Evolutionary conservation across 2,329 filamentous ascomycete genomes (phyloP).

Genomic region (Aspergillus terreus): DNA sequence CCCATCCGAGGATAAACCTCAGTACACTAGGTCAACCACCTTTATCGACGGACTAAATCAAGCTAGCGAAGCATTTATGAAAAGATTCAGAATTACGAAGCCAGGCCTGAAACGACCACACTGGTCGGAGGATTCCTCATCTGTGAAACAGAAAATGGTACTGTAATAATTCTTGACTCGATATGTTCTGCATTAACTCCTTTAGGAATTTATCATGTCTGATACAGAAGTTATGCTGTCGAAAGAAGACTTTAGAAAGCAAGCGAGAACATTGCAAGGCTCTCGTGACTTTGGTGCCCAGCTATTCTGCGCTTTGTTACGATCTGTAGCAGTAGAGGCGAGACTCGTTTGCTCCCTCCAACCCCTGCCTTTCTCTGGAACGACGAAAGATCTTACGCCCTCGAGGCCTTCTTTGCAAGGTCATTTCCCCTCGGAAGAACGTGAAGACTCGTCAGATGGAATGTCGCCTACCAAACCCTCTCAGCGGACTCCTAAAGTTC

Average conservation of each 20-base stretch:
- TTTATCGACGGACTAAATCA: constrained; percentile 76
- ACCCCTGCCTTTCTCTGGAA: constrained; percentile 64
- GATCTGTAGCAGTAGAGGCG: constrained; percentile 74
- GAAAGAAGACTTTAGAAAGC: constrained; percentile 67
- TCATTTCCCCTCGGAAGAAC: constrained; percentile 34
- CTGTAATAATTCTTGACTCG: constrained; percentile 10
- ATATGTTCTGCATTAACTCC: constrained; percentile 10
- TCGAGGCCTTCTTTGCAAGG: constrained; percentile 35
- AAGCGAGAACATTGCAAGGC: constrained; percentile 67
- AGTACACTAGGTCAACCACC: constrained; percentile 72
- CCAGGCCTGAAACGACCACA: constrained; percentile 65
- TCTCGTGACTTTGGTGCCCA: constrained; percentile 89
- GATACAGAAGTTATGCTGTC: constrained; percentile 67
- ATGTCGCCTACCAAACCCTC: constrained; percentile 10
- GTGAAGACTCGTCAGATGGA: constrained; percentile 28
- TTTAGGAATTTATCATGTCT: constrained; percentile 53
- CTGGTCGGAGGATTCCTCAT: constrained; percentile 69
- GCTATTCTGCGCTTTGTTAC: constrained; percentile 81
- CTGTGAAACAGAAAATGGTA: constrained; percentile 54
- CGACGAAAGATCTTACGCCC: constrained; percentile 42
- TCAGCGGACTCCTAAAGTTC: constrained; percentile 16
- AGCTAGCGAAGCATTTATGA: constrained; percentile 63
- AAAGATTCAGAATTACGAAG: constrained; percentile 67
- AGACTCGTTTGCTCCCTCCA: constrained; percentile 90
- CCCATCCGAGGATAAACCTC: constrained; percentile 62